phyloP scores from a whole-genome alignment of 1,284 basidiomycete species.

The Stereum hirsutum region DNA sequence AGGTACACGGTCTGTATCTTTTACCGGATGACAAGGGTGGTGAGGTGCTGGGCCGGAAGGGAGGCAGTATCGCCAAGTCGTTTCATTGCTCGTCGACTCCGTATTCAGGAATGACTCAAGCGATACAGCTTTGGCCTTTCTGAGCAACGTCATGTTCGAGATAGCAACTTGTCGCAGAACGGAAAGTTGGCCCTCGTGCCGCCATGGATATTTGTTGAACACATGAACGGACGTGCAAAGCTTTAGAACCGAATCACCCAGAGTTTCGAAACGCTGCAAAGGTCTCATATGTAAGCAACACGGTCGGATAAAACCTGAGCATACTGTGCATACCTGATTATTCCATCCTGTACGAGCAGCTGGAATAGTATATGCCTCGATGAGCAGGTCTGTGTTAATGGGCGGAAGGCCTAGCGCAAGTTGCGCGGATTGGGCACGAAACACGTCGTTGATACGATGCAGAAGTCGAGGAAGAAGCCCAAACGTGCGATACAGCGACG shows the following conservation, averaged over 20 bases:
- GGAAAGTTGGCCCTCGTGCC: slow-evolving; percentile 76
- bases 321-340: too few relatives aligned
- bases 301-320: too few relatives aligned
- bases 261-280: slow-evolving; percentile 78
- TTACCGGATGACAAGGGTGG: too few relatives aligned
- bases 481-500: slow-evolving; percentile 38
- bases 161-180: slow-evolving; percentile 52
- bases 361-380: slow-evolving; percentile 70
- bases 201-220: slow-evolving; percentile 62
- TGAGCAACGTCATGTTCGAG: slow-evolving; percentile 60
- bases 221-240: slow-evolving; percentile 67
- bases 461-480: slow-evolving; percentile 56
- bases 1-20: too few relatives aligned
- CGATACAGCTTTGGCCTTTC: slow-evolving; percentile 52
- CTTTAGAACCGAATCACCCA: slow-evolving; percentile 78
- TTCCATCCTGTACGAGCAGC: slow-evolving; percentile 50
- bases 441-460: slow-evolving; percentile 53
- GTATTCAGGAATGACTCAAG: slow-evolving; percentile 56
- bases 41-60: slow-evolving; percentile 18
- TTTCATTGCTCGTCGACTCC: slow-evolving; percentile 43
- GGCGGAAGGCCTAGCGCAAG: slow-evolving; percentile 47
- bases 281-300: too few relatives aligned
- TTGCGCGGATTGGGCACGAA: slow-evolving; percentile 45
- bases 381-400: slow-evolving; percentile 45
- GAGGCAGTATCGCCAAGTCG: slow-evolving; percentile 48